phyloP scores from a whole-genome alignment of 768 basidiomycete species.

The Agrocybe chaxingu region DNA sequence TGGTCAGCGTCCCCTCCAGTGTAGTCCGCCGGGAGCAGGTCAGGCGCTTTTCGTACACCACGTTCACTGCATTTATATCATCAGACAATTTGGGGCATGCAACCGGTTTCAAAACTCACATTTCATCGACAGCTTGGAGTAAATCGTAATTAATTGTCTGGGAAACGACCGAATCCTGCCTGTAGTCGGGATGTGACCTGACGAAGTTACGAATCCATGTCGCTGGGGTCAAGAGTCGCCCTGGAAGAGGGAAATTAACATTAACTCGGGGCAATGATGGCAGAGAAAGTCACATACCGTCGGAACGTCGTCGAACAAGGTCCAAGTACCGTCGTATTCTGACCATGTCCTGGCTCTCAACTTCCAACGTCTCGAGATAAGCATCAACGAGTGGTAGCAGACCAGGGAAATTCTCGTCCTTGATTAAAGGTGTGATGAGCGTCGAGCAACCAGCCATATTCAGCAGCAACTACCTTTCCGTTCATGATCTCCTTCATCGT shows the following conservation, averaged over 20 bases:
- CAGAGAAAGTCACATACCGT: constrained; percentile 49
- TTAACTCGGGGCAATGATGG: neutral
- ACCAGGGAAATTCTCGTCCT: constrained; percentile 73
- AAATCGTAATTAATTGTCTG: constrained; percentile 95
- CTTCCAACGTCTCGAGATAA: constrained; percentile 85
- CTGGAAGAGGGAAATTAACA: constrained; percentile 31
- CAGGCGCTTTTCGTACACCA: constrained; percentile 57
- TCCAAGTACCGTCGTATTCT: constrained; percentile 78
- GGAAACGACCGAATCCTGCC: constrained; percentile 87
- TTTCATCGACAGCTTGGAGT: constrained; percentile 82
- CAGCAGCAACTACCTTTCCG: constrained; percentile 62
- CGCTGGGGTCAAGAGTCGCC: constrained; percentile 80
- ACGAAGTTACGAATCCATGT: constrained; percentile 95
- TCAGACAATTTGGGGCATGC: neutral
- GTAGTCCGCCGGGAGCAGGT: constrained; percentile 63
- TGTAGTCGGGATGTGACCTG: constrained; percentile 86
- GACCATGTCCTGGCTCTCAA: constrained; percentile 53
- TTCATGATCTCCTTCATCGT: constrained; percentile 89
- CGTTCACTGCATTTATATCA: constrained; percentile 49
- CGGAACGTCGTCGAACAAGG: constrained; percentile 72
- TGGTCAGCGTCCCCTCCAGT: constrained; percentile 42
- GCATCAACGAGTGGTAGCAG: constrained; percentile 76
- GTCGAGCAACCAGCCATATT: constrained; percentile 1
- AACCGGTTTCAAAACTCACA: constrained; percentile 51
- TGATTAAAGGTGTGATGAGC: neutral